Evolutionary conservation across 2,329 filamentous ascomycete genomes (phyloP), one percentile per base, ranked within the genome.

Genomic region (Aspergillus alliaceus): DNA sequence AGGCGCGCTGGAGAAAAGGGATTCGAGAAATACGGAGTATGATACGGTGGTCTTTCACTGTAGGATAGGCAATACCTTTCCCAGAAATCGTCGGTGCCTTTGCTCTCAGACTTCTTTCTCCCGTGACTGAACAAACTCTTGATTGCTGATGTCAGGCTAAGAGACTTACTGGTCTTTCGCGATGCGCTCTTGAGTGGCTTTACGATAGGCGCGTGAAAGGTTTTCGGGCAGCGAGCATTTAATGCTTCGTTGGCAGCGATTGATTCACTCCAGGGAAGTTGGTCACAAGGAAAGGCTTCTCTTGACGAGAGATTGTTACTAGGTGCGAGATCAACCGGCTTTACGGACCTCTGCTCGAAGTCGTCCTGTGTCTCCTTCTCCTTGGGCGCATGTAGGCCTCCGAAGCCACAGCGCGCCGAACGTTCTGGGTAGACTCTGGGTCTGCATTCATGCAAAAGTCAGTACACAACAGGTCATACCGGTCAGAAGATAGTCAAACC

Each of bases 81-180:
- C 40, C 51, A 24, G 12, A 25, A 25, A 29, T 35, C 42, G 25
- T 14, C 40, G 3, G 12, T 24, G 8, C n/a, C 39, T 12, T 20
- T 34, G 15, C 29, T 31, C 8, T 46, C 32, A 8, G 54, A 42
- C 11, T 48, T 56, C 15, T 39, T 52, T 22, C 24, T 37, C n/a
- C 40, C 49, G 40, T 56, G 54, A 25, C 22, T 14, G 24, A 56
- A 56, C 18, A 56, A 14, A 20, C 12, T 52, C 27, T 34, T 56
- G 48, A 56, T 52, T 2, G 49, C 53, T 5, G 44, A 54, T 8
- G 37, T 51, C 15, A 51, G 7, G 25, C 44, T 32, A 24, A 35
- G 24, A 31, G 54, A 52, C 22, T 32, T 44, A 31, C 24, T 51
- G 25, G 47, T 18, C 14, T 49, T 42, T 8, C 27, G 48, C 3